Evolutionary conservation across 2,329 filamentous ascomycete species (phyloP).

Genomic region (Sclerotinia subarctica): DNA sequence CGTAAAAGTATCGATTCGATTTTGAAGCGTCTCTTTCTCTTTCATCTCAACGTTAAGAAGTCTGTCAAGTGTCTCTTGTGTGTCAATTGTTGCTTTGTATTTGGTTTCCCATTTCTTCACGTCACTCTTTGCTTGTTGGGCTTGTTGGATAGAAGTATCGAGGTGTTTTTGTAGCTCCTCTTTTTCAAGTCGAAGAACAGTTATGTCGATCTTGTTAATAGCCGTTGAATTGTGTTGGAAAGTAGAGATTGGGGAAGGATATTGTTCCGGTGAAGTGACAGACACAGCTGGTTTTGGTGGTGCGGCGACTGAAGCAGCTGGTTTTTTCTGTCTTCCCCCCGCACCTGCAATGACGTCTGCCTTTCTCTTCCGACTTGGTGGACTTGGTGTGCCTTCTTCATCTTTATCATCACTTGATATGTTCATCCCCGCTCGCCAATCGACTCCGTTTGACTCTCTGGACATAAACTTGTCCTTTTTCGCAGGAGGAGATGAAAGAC

Average conservation of each 20-base stretch:
- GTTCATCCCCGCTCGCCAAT: too few relatives aligned
- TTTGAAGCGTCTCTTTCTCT: neutral
- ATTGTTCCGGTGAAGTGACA: neutral
- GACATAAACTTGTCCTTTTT: neutral
- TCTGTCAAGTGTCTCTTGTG: neutral
- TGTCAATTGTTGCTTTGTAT: neutral
- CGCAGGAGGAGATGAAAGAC: neutral
- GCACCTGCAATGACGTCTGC: neutral
- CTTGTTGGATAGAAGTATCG: neutral
- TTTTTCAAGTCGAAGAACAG: neutral
- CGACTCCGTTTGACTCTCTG: rapidly evolving
- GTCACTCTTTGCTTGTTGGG: neutral
- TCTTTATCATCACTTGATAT: neutral
- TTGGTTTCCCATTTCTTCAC: neutral
- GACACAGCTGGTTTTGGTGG: neutral
- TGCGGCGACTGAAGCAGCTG: neutral
- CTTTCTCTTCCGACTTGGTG: neutral
- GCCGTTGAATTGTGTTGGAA: neutral
- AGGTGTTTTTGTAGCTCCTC: neutral
- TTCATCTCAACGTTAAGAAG: neutral
- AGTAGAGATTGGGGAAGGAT: neutral
- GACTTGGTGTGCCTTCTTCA: neutral
- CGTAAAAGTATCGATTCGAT: neutral
- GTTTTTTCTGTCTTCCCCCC: neutral
- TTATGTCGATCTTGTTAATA: neutral